A percentile compares a stretch with the other conserved stretches of the same genome.
phyloP scores from a whole-genome alignment of 2,329 filamentous ascomycete species.

The Penicillium sclerotigenum region DNA sequence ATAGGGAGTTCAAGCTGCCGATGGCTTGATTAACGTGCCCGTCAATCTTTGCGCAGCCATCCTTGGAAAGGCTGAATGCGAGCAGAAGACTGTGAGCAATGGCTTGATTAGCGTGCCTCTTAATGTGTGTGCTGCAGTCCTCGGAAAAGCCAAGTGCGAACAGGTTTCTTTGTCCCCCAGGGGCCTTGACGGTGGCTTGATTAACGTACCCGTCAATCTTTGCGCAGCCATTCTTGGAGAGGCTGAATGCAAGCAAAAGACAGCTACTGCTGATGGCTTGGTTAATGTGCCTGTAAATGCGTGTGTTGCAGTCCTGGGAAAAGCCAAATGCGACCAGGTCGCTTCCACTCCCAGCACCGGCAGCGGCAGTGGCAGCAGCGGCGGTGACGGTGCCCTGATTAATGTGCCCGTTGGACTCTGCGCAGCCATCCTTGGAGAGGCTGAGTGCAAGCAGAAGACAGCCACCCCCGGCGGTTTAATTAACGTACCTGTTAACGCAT shows the following conservation, averaged over 20 bases:
- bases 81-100: constrained; percentile 14
- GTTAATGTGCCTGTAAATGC: constrained; percentile 25
- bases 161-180: constrained; percentile 12
- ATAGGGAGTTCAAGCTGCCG: constrained; percentile 13
- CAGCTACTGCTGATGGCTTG: constrained; percentile 14
- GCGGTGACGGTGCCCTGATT: constrained; percentile 10
- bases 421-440: constrained; percentile 27
- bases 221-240: constrained; percentile 26
- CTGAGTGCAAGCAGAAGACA: constrained; percentile 24
- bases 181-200: constrained; percentile 8
- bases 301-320: constrained; percentile 24
- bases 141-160: constrained; percentile 26
- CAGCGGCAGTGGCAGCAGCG: not conserved
- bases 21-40: constrained; percentile 21
- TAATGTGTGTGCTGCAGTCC: constrained; percentile 23
- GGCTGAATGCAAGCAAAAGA: constrained; percentile 23
- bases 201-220: constrained; percentile 25
- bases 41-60: constrained; percentile 24
- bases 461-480: constrained; percentile 18
- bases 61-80: constrained; percentile 25
- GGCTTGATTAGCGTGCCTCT: constrained; percentile 25
- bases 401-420: constrained; percentile 28
- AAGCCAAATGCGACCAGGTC: constrained; percentile 26
- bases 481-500: constrained; percentile 25
- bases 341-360: constrained; percentile 2